Percentiles rank a stretch among this genome's conserved stretches.
These are phyloP conservation scores for Aspergillus pseudoterreus DNA, from an alignment of 2,329 filamentous ascomycete genomes.

Conservation along the genomic window DNA sequence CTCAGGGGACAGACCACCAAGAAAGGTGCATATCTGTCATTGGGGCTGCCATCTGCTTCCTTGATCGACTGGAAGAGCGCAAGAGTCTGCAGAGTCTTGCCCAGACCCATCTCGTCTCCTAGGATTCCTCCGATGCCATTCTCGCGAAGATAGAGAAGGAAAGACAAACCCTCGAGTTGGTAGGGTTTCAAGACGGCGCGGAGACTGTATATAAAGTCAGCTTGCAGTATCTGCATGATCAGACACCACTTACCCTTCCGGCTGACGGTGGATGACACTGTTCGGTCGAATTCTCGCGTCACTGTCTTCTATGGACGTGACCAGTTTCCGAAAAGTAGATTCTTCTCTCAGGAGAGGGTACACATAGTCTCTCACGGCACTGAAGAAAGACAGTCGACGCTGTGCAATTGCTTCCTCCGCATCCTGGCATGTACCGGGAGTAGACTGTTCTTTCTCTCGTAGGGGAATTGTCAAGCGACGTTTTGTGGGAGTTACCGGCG, in stretches of 20 bases:
- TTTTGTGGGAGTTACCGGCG: too few relatives aligned
- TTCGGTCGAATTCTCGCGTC: neutral
- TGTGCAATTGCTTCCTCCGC: too few relatives aligned
- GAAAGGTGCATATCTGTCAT: slow-evolving; percentile 12
- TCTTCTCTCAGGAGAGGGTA: neutral
- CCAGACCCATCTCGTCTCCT: slow-evolving; percentile 29
- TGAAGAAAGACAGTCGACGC: neutral
- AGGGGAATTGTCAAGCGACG: too few relatives aligned
- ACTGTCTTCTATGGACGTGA: too few relatives aligned
- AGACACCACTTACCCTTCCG: neutral
- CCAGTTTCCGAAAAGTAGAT: neutral
- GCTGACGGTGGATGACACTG: neutral
- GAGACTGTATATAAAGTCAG: neutral
- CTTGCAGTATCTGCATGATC: too few relatives aligned
- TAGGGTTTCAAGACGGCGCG: slow-evolving; percentile 50
- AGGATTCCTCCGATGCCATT: slow-evolving; percentile 27
- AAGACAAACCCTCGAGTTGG: slow-evolving; percentile 49
- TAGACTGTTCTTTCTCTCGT: too few relatives aligned
- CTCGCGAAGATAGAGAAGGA: slow-evolving; percentile 38
- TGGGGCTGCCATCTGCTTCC: slow-evolving; percentile 26
- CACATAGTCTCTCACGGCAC: neutral
- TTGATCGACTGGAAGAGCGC: slow-evolving; percentile 48
- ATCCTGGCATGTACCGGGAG: too few relatives aligned
- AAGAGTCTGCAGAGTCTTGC: slow-evolving; percentile 26
- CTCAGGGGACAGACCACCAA: slow-evolving; percentile 50